phyloP scores from a whole-genome alignment of 805 yeast genomes.

The Ogataea haglerorum region DNA sequence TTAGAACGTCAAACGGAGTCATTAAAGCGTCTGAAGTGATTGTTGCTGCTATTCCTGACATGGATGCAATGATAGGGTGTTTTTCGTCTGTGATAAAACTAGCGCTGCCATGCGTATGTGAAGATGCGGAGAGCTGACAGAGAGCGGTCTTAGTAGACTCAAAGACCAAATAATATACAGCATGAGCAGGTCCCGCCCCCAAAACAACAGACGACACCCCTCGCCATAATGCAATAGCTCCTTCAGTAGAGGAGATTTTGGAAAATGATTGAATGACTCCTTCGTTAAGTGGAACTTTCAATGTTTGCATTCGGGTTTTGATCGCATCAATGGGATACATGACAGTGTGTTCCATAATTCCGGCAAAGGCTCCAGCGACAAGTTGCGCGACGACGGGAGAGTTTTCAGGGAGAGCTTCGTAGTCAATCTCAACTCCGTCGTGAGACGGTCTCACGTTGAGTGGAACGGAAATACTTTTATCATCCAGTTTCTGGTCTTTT shows the following conservation, averaged over 20 bases:
- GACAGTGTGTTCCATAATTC: slow-evolving; percentile 96
- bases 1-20: slow-evolving; percentile 96
- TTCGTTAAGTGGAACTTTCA: slow-evolving; percentile 26
- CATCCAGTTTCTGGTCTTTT: slow-evolving; percentile 10
- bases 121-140: slow-evolving; percentile 33
- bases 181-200: slow-evolving; percentile 99
- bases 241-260: slow-evolving; percentile 80
- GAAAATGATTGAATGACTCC: slow-evolving; percentile 67
- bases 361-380: slow-evolving; percentile 97
- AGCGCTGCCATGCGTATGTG: slow-evolving; percentile 22
- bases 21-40: slow-evolving; percentile 91
- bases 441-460: slow-evolving; percentile 16
- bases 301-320: slow-evolving; percentile 89
- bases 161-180: slow-evolving; percentile 91
- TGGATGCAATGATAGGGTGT: slow-evolving; percentile 79
- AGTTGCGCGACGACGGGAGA: slow-evolving; percentile 82
- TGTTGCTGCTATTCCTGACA: slow-evolving; percentile 90
- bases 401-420: slow-evolving; percentile 86
- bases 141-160: slow-evolving; percentile 70
- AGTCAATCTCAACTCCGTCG: slow-evolving; percentile 58
- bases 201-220: slow-evolving; percentile 88
- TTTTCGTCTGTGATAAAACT: slow-evolving; percentile 55
- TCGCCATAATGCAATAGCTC: slow-evolving; percentile 85
- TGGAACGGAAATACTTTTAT: slow-evolving; percentile 1
- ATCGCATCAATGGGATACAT: slow-evolving; percentile 97